Evolutionary conservation across 768 basidiomycete genomes (phyloP), one percentile per base, ranked within the genome.

Genomic region (Trametes cubensis): DNA sequence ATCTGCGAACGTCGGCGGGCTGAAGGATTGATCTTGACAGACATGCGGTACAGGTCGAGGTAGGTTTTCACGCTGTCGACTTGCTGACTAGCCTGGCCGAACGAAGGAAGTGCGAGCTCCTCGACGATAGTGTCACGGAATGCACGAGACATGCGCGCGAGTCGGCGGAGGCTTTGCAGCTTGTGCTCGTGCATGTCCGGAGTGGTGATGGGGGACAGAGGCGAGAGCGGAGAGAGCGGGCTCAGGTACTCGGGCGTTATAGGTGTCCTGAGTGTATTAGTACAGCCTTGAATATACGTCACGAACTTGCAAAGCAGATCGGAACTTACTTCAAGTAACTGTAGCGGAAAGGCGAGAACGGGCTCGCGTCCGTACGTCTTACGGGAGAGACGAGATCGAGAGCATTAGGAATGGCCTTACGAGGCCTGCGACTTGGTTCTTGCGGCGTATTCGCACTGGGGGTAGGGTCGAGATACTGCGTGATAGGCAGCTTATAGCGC

Each of bases 31-130:
- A 39, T 25, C 58, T 40, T 67, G 62, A 55, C 54, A 25, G 65
- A 55, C 39, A 65, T 52, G 54, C 65, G 68, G 66, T 72, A 72
- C 13, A 69, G 61, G 55, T 72, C 71, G 21, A 69, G 68, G 67
- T 68, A 72, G 2, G 67, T 64, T 8, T 64, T 66, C 51, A 70
- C 57, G 58, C 56, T 51, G 14, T 62, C 57, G 26, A 66, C 63
- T 21, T 64, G 55, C 18, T 60, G 47, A 20, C 47, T 56, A 3
- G 67, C 47, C 34, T 69, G 65, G 1, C 62, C 67, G 20, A 68
- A 45, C n/a, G 69, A 68, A 2, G 67, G 66, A 41, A 63, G 62
- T 3, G 65, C 57, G 49, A 69, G 34, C 61, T 70, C 71, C 28
- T 56, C 58, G 45, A 53, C 55, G 40, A 52, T 40, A 17, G 58